Evolutionary conservation across 2,329 filamentous ascomycete species (phyloP), one percentile per base, ranked within the genome.

Genomic region (Cladosporium sphaerospermum): DNA sequence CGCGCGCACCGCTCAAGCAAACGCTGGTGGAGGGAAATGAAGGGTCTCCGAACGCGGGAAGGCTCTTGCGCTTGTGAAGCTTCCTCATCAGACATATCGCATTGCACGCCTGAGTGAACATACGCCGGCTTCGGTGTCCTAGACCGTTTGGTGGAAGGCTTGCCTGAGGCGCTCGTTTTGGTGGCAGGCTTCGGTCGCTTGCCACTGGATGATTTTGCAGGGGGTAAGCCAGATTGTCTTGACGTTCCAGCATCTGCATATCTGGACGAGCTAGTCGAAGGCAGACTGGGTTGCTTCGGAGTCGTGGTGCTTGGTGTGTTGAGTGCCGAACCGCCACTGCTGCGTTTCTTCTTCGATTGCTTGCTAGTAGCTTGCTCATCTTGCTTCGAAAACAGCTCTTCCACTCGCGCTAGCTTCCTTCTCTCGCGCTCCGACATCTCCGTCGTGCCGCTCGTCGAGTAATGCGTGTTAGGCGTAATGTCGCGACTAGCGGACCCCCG

Each of bases 401-500:
- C 81, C 40, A 80, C 78, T 52, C 81, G 80, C 51, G 80, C 79
- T 44, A 85, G 74, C 66, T 85, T 85, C 54, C 81, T 78, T 61
- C 77, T 77, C 59, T 85, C 82, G 4, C 82, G 75, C 56, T 79
- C 81, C 2, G 82, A 84, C 56, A 84, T 71, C 57, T 81, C 81
- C 2, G 73, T 65, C 9, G 73, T 69, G 9, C 73, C 75, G 53
- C 75, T 76, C 28, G 72, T 67, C 7, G 73, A 76, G 54, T 75
- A 76, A 57, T 76, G 75, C 9, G 73, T 73, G 45, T 77, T 78
- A 2, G 82, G 82, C 5, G 81, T 84, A 44, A 82, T 75, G 62
- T 84, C 82, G 39, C 81, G 79, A 66, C 82, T 84, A 46, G 70
- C 75, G 2, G 77, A 76, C 42, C 78, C 80, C 56, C 75, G 73